These are phyloP conservation scores for Porodaedalea pini DNA, from an alignment of 1,284 basidiomycete species.

Conservation along the genomic window DNA sequence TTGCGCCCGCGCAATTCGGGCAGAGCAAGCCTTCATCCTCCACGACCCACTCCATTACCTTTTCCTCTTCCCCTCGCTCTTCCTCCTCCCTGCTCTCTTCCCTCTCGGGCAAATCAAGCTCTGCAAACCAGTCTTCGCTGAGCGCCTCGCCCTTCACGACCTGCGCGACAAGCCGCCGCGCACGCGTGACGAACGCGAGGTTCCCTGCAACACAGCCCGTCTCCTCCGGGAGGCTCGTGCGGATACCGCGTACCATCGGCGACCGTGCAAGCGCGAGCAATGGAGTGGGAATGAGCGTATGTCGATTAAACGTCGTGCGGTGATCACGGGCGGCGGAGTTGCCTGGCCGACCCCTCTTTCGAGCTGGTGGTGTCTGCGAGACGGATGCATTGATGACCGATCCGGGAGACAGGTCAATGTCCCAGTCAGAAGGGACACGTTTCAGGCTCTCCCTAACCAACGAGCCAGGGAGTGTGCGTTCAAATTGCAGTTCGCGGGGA, in stretches of 20 bases:
- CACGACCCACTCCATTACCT: conserved; percentile 6
- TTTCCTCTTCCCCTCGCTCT: background rate
- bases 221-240: background rate
- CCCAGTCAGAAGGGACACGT: background rate
- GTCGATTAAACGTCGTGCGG: background rate
- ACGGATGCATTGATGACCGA: background rate
- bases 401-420: background rate
- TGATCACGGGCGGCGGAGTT: no score
- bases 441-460: background rate
- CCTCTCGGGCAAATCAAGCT: background rate
- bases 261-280: conserved; percentile 17
- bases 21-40: conserved; percentile 11
- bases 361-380: background rate
- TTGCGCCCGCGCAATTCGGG: conserved; percentile 9
- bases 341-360: no score
- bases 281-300: background rate
- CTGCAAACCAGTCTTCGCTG: background rate
- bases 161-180: conserved; percentile 3
- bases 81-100: background rate
- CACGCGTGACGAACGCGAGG: conserved; percentile 4
- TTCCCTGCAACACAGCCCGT: conserved; percentile 10
- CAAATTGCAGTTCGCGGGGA: conserved; percentile 9
- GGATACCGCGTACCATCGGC: conserved; percentile 11
- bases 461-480: conserved; percentile 2
- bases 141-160: background rate